phyloP scores from a whole-genome alignment of 129 eudicot genomes.

The Escallonia rubra region DNA sequence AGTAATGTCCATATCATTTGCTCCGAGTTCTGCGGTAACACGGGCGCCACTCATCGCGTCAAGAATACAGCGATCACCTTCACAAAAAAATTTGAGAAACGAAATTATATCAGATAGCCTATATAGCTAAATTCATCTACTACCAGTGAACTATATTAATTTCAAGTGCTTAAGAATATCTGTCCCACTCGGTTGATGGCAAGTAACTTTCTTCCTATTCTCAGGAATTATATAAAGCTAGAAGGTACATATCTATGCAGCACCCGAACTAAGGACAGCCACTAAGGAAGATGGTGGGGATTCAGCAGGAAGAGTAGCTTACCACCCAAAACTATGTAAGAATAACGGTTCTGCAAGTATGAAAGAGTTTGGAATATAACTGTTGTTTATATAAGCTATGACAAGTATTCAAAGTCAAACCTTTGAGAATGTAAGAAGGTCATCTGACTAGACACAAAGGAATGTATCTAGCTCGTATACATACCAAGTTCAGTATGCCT shows the following conservation, averaged over 20 bases:
- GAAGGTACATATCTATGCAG: background rate
- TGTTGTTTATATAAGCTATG: slow-evolving; percentile 24
- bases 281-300: no score
- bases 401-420: slow-evolving; percentile 5
- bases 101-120: background rate
- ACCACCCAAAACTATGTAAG: slow-evolving; percentile 8
- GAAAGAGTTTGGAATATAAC: slow-evolving; percentile 10
- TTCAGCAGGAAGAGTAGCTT: background rate
- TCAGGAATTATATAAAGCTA: background rate
- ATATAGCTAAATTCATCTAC: background rate
- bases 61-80: slow-evolving; percentile 23
- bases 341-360: slow-evolving; percentile 7
- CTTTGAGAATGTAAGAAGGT: background rate
- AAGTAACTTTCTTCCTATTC: background rate
- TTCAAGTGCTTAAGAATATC: background rate
- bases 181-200: background rate
- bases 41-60: slow-evolving; percentile 37
- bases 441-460: background rate
- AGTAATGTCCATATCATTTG: slow-evolving; percentile 6
- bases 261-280: no score
- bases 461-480: slow-evolving; percentile 3
- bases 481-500: background rate
- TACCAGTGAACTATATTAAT: background rate
- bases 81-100: slow-evolving; percentile 3
- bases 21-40: slow-evolving; percentile 17